These are phyloP conservation scores for Orobanche coerulescens DNA, from an alignment of 257 asterid genomes.

Conservation along the genomic window DNA sequence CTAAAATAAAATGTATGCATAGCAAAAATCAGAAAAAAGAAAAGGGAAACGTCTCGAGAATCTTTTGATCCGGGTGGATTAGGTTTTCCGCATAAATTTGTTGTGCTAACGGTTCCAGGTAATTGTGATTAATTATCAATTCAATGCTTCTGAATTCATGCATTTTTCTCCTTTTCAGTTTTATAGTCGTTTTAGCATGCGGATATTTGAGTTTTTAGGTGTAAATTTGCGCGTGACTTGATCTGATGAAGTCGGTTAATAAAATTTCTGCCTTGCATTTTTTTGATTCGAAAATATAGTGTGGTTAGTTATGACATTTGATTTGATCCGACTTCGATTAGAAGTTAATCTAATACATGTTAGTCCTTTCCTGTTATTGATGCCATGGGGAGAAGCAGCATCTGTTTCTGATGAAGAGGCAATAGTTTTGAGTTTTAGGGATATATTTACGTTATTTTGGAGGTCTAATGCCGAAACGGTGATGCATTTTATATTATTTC, in stretches of 20 bases:
- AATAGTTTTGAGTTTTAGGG: background rate
- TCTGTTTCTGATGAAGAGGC: background rate
- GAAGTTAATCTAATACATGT: background rate
- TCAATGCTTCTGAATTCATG: background rate
- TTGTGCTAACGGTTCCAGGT: conserved; percentile 20
- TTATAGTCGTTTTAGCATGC: conserved; percentile 6
- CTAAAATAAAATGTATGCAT: background rate
- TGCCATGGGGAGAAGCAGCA: background rate
- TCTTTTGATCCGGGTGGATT: conserved; percentile 21
- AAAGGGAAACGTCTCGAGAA: conserved; percentile 5
- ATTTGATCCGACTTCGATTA: background rate
- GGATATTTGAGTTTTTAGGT: background rate
- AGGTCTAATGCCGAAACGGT: conserved; percentile 4
- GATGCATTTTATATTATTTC: conserved; percentile 19
- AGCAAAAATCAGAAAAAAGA: background rate
- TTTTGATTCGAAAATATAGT: background rate
- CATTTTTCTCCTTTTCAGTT: background rate
- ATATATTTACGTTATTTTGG: background rate
- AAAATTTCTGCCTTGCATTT: background rate
- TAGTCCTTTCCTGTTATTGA: background rate
- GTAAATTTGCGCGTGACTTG: background rate
- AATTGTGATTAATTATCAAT: conserved; percentile 5
- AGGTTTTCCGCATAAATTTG: conserved; percentile 3
- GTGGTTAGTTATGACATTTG: background rate
- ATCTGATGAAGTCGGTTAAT: background rate